phyloP scores from a whole-genome alignment of 805 yeast genomes.

The Teunomyces cretensis region DNA sequence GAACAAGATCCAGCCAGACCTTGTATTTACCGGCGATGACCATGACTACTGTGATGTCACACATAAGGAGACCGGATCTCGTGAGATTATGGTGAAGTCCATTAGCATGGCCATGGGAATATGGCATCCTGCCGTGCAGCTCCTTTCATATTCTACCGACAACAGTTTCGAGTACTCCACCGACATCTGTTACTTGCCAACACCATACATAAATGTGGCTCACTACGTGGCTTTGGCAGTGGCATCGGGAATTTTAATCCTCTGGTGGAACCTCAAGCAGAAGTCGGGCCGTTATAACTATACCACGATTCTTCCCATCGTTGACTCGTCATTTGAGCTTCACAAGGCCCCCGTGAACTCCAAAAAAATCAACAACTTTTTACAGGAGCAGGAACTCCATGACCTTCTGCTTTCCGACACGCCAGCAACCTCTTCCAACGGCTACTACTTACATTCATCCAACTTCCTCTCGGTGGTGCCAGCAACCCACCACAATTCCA shows the following conservation, averaged over 20 bases:
- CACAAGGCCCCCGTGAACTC: constrained; percentile 17
- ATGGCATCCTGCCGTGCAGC: constrained; percentile 45
- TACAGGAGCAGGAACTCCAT: constrained; percentile 29
- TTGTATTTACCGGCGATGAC: constrained; percentile 28
- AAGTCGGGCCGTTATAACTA: constrained; percentile 26
- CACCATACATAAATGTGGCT: constrained; percentile 43
- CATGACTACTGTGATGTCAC: constrained; percentile 83
- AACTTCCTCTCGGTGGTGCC: not conserved
- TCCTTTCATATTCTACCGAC: constrained; percentile 23
- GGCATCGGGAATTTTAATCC: constrained; percentile 24
- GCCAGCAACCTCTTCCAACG: not conserved
- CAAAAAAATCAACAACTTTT: constrained; percentile 27
- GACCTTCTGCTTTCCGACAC: constrained; percentile 2
- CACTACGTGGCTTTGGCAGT: constrained; percentile 39
- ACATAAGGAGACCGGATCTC: constrained; percentile 39
- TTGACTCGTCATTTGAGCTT: constrained; percentile 11
- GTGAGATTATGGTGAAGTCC: constrained; percentile 84
- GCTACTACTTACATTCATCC: constrained; percentile 9
- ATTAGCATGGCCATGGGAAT: constrained; percentile 95
- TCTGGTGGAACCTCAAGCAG: constrained; percentile 30
- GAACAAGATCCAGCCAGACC: constrained; percentile 15
- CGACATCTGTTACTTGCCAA: constrained; percentile 44
- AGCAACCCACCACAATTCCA: constrained; percentile 2
- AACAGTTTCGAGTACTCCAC: constrained; percentile 29
- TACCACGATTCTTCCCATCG: constrained; percentile 23